Evolutionary conservation across 2,329 filamentous ascomycete species (phyloP).

Genomic region (Aspergillus fructus): DNA sequence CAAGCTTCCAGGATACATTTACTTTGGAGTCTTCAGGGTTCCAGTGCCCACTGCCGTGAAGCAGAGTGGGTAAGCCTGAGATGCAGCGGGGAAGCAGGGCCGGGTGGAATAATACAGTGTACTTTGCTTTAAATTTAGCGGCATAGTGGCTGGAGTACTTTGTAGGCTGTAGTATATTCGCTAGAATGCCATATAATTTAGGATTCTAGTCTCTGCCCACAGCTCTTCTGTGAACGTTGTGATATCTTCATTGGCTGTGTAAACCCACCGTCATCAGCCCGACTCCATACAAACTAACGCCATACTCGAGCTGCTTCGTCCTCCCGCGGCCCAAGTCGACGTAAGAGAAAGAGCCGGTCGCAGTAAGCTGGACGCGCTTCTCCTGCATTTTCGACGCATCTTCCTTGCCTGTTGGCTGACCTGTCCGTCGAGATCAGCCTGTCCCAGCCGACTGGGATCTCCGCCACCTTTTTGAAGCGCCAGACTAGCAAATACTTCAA

Average conservation of each 20-base stretch:
- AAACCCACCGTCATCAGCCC: neutral
- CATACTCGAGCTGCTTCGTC: neutral
- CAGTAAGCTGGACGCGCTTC: neutral
- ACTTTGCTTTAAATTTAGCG: neutral
- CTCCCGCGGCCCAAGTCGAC: too few relatives aligned
- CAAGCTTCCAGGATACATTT: too few relatives aligned
- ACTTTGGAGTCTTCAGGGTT: too few relatives aligned
- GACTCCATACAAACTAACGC: neutral
- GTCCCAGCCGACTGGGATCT: conserved; percentile 3
- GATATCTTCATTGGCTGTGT: conserved; percentile 7
- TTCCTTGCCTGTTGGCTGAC: neutral
- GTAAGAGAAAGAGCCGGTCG: too few relatives aligned
- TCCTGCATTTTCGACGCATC: neutral
- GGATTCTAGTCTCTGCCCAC: neutral
- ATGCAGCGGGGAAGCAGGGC: conserved; percentile 9
- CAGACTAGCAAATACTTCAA: conserved; percentile 1
- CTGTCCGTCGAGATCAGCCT: neutral
- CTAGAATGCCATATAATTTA: neutral
- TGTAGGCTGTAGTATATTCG: neutral
- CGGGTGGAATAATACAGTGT: neutral
- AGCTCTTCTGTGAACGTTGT: neutral
- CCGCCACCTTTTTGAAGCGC: neutral
- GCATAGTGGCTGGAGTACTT: neutral
- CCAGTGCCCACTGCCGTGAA: neutral
- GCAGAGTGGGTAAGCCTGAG: neutral